Conservation (phyloP, 495 filamentous ascomycete genomes). For the Penicillium chermesinum region DNA sequence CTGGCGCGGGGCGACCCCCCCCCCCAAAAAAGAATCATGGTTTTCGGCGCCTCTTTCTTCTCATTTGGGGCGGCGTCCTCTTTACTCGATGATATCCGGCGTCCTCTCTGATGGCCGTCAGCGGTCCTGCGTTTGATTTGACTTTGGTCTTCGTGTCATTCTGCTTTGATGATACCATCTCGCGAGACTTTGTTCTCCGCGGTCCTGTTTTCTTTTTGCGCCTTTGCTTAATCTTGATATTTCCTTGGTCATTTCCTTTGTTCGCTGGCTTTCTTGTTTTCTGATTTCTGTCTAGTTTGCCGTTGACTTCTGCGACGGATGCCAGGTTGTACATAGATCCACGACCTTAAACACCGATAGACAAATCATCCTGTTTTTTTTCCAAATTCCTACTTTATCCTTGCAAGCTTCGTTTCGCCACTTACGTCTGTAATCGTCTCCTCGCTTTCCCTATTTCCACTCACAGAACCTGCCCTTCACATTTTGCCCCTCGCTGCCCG, state of each 20-base stretch:
- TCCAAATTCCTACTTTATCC: neutral
- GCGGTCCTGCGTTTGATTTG: slow-evolving; percentile 6
- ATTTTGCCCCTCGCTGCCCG: neutral
- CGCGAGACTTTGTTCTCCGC: slow-evolving; percentile 21
- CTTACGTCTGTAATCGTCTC: too few species aligned
- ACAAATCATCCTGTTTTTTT: slow-evolving; percentile 5
- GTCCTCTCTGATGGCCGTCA: slow-evolving; percentile 10
- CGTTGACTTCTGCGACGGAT: slow-evolving; percentile 7
- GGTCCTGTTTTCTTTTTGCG: neutral
- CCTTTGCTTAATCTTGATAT: neutral
- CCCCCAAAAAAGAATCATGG: slow-evolving; percentile 27
- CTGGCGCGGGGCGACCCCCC: slow-evolving; percentile 10
- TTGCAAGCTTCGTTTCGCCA: too few species aligned
- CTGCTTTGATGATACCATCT: slow-evolving; percentile 44
- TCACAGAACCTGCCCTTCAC: neutral
- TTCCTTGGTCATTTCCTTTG: slow-evolving; percentile 2
- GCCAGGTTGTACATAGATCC: slow-evolving; percentile 20
- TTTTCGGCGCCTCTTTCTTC: slow-evolving; percentile 23
- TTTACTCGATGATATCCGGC: slow-evolving; percentile 14
- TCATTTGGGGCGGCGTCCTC: slow-evolving; percentile 29
- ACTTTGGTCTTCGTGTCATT: slow-evolving; percentile 29
- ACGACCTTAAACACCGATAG: slow-evolving; percentile 12
- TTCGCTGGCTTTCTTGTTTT: neutral
- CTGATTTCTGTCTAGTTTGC: slow-evolving; percentile 4
- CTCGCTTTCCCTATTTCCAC: slow-evolving; percentile 2